Evolutionary conservation across 306 rosid species (phyloP), one percentile per base, ranked within the genome.

Genomic region (Pterocarpus santalinus): DNA sequence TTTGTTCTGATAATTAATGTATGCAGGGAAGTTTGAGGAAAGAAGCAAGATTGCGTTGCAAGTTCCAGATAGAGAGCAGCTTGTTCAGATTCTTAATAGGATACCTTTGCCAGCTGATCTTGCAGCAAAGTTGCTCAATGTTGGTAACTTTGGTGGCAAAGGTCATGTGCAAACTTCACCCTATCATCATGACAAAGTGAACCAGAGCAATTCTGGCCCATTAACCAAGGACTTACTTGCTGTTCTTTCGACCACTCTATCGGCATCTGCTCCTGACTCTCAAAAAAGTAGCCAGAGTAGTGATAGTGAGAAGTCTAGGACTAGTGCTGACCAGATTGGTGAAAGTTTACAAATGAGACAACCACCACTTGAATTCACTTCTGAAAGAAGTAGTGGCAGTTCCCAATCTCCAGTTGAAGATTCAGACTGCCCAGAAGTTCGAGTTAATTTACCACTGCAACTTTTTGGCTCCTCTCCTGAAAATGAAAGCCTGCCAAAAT

Each of bases 351-450:
- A 76, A 33, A 84, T 80, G 78, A 80, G 86, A 63, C 69, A 86
- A 71, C 82, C 82, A 1, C 80, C 84, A 3, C 82, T 67, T 36
- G 92, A 90, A 41, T 85, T 94, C 77, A 71, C 87, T 76, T 85
- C 91, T 1, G 98, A 91, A 65, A 90, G 92, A 87, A 94, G 93
- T 81, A 90, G 98, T 76, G 90, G 91, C 72, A 94, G 96, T 75
- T 88, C 88, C 81, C 94, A 91, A 84, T 94, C 97, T 76, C 95
- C 96, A 10, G 85, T 80, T 80, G 96, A 92, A 68, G 97, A 92
- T 85, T 91, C 91, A 1, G 96, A 89, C 43, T 78, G 87, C 78
- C 98, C 81, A 55, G 92, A 86, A 71, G 87, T 89, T 44, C 88
- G 77, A 13, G 88, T 88, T 56, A 86, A 86, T 77, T 87, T 94